These are phyloP conservation scores for Pseudocercospora cruenta DNA, from an alignment of 2,329 filamentous ascomycete species.

Conservation along the genomic window DNA sequence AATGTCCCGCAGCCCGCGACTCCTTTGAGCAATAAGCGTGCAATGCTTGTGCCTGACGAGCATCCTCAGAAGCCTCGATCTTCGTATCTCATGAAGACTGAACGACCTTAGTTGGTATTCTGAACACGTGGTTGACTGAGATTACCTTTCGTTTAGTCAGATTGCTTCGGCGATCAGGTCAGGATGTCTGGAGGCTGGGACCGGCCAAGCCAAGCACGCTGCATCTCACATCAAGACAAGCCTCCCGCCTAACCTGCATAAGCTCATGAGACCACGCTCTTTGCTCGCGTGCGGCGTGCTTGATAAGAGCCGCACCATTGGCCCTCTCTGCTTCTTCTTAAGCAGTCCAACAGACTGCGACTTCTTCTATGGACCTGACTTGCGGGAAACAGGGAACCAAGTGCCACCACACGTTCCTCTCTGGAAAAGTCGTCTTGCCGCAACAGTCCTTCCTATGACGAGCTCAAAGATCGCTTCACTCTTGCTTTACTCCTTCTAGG, in stretches of 20 bases:
- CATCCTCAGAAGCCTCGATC: too few species aligned
- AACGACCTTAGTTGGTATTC: too few species aligned
- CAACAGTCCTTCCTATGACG: too few species aligned
- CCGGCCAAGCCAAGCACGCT: background rate
- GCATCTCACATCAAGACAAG: background rate
- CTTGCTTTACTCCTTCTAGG: too few species aligned
- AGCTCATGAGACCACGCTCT: background rate
- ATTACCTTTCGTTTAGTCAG: too few species aligned
- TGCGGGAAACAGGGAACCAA: background rate
- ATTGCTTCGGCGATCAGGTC: background rate
- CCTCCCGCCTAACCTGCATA: conserved; percentile 4
- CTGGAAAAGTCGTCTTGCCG: background rate
- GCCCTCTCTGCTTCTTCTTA: background rate
- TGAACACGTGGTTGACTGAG: too few species aligned
- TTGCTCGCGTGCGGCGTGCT: background rate
- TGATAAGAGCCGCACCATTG: conserved; percentile 1
- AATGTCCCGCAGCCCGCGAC: too few species aligned
- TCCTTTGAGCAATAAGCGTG: too few species aligned
- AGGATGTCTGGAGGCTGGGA: background rate
- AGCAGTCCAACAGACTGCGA: too few species aligned
- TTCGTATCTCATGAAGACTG: too few species aligned
- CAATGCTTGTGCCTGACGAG: too few species aligned
- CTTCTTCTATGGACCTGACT: background rate
- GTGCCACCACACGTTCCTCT: background rate
- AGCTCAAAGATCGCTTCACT: too few species aligned